Percentiles rank a stretch among this genome's conserved stretches.
Evolutionary conservation across 2,329 filamentous ascomycete genomes (phyloP).

Genomic region (Xylariaceae sp.): DNA sequence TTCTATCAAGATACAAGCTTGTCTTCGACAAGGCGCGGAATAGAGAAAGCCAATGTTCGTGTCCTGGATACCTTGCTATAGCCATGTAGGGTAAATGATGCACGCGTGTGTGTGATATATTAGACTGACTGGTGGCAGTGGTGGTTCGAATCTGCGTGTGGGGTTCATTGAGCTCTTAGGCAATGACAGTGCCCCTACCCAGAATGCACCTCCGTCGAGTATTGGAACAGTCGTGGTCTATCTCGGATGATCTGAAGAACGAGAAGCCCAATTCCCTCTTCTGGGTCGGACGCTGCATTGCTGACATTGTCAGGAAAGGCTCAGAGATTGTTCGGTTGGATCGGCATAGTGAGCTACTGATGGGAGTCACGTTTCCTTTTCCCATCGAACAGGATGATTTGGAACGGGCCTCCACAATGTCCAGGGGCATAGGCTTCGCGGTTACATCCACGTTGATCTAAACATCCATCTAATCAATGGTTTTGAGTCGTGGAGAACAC

Average conservation of each 20-base stretch:
- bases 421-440: conserved; percentile 66
- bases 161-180: conserved; percentile 61
- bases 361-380: conserved; percentile 69
- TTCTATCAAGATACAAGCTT: conserved; percentile 1
- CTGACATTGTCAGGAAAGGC: conserved; percentile 63
- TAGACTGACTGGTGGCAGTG: conserved; percentile 38
- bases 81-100: conserved; percentile 53
- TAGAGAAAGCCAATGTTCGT: conserved; percentile 14
- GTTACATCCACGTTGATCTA: conserved; percentile 58
- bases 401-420: conserved; percentile 59
- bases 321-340: conserved; percentile 41
- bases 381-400: conserved; percentile 63
- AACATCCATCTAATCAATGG: conserved; percentile 55
- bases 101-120: conserved; percentile 2
- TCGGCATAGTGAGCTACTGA: conserved; percentile 46
- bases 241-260: conserved; percentile 67
- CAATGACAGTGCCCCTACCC: conserved; percentile 22
- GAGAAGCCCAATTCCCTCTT: conserved; percentile 74
- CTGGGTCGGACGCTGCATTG: conserved; percentile 78
- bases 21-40: background rate
- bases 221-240: conserved; percentile 70
- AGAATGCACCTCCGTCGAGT: conserved; percentile 46
- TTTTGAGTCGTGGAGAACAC: conserved; percentile 48
- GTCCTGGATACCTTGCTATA: conserved; percentile 54
- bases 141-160: conserved; percentile 65